These are phyloP conservation scores for Neolentinus lepideus DNA, from an alignment of 1,284 basidiomycete species.

Conservation along the genomic window DNA sequence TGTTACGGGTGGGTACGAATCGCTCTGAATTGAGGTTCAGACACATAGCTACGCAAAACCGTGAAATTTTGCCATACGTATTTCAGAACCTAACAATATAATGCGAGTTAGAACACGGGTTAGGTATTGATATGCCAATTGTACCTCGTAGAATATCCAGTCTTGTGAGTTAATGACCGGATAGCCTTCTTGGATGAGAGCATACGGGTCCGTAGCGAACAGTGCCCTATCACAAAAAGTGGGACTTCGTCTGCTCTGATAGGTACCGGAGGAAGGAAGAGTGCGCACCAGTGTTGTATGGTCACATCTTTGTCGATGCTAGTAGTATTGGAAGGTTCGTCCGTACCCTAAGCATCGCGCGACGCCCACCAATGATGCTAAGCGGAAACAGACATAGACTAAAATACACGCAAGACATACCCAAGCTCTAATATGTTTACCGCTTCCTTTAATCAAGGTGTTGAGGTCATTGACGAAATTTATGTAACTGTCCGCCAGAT, in stretches of 20 bases:
- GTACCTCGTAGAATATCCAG: neutral
- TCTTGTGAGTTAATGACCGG: neutral
- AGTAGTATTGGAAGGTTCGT: conserved; percentile 22
- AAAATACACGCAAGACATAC: neutral
- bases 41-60: neutral
- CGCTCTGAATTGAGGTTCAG: neutral
- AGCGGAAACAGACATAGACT: too few species aligned
- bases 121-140: neutral
- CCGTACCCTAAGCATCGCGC: conserved; percentile 22
- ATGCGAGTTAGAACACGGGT: neutral
- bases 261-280: too few species aligned
- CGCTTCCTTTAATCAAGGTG: conserved; percentile 15
- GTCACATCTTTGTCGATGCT: conserved; percentile 23
- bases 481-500: conserved; percentile 25
- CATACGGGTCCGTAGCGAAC: neutral
- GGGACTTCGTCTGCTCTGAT: neutral
- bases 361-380: neutral
- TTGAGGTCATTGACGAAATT: conserved; percentile 26
- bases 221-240: neutral
- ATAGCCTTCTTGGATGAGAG: neutral
- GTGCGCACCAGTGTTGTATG: conserved; percentile 27
- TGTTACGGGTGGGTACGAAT: neutral
- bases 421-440: conserved; percentile 20
- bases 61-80: neutral
- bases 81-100: neutral